Conservation (phyloP, 108 stramenopile genomes). For the Chaetoceros muelleri region DNA sequence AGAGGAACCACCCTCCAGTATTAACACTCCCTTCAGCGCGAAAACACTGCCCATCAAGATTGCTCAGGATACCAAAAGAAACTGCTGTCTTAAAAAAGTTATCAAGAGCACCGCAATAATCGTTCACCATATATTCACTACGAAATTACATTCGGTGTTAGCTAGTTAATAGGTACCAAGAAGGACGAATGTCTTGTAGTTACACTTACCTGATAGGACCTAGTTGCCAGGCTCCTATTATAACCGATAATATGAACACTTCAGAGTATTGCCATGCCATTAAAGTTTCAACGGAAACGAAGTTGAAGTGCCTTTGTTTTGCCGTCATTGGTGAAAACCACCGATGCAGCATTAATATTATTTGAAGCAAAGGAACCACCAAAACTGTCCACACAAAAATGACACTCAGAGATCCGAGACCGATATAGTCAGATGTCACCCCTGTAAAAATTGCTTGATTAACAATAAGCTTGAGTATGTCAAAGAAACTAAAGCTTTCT, state of each 20-base stretch:
- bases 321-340: conserved; percentile 43
- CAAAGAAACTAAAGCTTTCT: conserved; percentile 42
- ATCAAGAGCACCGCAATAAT: conserved; percentile 44
- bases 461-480: conserved; percentile 43
- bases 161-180: no score
- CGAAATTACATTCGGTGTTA: conserved; percentile 59
- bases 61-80: conserved; percentile 47
- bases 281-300: conserved; percentile 36
- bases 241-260: conserved; percentile 56
- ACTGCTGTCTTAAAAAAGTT: conserved; percentile 39
- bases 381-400: conserved; percentile 52
- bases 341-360: conserved; percentile 21
- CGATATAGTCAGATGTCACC: conserved; percentile 34
- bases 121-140: conserved; percentile 62
- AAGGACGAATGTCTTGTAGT: no score
- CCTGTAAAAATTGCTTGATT: conserved; percentile 54
- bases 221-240: conserved; percentile 49
- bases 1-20: conserved; percentile 46
- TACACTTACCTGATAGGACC: background rate
- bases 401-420: conserved; percentile 48
- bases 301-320: background rate
- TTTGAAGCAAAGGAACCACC: conserved; percentile 59
- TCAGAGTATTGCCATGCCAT: conserved; percentile 80
- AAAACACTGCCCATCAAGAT: conserved; percentile 70
- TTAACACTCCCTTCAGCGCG: conserved; percentile 46